These are phyloP conservation scores for Selaginella tamariscina DNA, from an alignment of 75 land plant genomes.

Conservation along the genomic window DNA sequence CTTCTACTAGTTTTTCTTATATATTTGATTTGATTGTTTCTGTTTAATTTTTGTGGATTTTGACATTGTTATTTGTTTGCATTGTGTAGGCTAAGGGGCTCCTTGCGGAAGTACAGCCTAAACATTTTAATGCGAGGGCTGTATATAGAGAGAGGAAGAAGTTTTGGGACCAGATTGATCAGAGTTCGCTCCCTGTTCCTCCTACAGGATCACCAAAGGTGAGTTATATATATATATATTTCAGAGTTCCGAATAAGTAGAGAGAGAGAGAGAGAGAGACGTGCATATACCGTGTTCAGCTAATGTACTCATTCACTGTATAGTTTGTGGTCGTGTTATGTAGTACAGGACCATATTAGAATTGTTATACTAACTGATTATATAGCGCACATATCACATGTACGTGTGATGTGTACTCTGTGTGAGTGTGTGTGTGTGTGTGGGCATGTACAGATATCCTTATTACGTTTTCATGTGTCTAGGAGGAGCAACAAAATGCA, in stretches of 20 bases:
- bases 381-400: too few species aligned
- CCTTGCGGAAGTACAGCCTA: constrained; percentile 86
- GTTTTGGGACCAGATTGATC: constrained; percentile 85
- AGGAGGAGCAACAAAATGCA: constrained; percentile 90
- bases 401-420: too few species aligned
- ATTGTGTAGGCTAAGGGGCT: constrained; percentile 88
- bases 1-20: neutral
- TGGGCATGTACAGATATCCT: neutral
- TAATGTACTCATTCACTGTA: too few species aligned
- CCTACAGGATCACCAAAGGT: constrained; percentile 84
- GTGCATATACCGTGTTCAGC: too few species aligned
- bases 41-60: neutral
- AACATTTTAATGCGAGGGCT: constrained; percentile 95
- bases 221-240: constrained; percentile 12
- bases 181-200: constrained; percentile 88
- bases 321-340: too few species aligned
- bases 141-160: constrained; percentile 94
- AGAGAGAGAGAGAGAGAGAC: too few species aligned
- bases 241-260: too few species aligned
- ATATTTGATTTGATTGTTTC: neutral
- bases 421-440: too few species aligned
- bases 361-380: too few species aligned
- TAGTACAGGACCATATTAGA: too few species aligned
- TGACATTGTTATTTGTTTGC: constrained; percentile 16
- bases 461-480: constrained; percentile 5